Percentiles rank a stretch among this genome's conserved stretches.
phyloP scores from a whole-genome alignment of 1,284 basidiomycete genomes.

The Veloboletus limbatus region DNA sequence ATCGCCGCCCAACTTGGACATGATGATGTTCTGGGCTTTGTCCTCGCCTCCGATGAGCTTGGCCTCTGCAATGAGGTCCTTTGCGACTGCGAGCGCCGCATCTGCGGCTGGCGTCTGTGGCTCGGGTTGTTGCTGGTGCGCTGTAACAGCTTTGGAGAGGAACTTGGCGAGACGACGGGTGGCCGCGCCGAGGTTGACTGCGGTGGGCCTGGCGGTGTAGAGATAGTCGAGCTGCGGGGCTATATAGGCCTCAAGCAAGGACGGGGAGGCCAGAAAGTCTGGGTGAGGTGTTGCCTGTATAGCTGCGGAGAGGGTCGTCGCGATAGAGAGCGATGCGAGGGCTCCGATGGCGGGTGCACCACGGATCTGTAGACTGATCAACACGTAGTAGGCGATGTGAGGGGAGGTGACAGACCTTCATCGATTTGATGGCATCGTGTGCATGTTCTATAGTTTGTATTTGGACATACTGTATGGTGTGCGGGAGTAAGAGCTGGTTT shows the following conservation, averaged over 20 bases:
- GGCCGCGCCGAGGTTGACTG: conserved; percentile 87
- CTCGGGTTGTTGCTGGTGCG: conserved; percentile 15
- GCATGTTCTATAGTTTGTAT: conserved; percentile 77
- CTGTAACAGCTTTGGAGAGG: conserved; percentile 32
- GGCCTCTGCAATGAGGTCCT: conserved; percentile 61
- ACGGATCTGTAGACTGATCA: conserved; percentile 56
- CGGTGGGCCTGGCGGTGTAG: conserved; percentile 86
- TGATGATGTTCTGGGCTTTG: conserved; percentile 76
- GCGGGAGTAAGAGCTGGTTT: conserved; percentile 83
- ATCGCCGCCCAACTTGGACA: conserved; percentile 79
- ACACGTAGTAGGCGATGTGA: background rate
- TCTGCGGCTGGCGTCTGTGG: conserved; percentile 27
- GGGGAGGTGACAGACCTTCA: conserved; percentile 60
- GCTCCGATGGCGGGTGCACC: conserved; percentile 95
- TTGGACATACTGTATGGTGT: conserved; percentile 70
- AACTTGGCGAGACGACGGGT: conserved; percentile 63
- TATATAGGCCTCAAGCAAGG: conserved; percentile 51
- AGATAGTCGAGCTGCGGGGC: conserved; percentile 66
- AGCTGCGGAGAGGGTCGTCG: conserved; percentile 54
- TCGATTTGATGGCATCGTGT: conserved; percentile 87
- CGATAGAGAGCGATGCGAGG: conserved; percentile 78
- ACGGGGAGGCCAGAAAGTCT: conserved; percentile 48
- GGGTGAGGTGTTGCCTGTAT: conserved; percentile 44
- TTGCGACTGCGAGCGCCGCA: conserved; percentile 48
- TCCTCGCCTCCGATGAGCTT: conserved; percentile 77